These are phyloP conservation scores for Penicillium hordei DNA, from an alignment of 2,329 filamentous ascomycete genomes.

Conservation along the genomic window DNA sequence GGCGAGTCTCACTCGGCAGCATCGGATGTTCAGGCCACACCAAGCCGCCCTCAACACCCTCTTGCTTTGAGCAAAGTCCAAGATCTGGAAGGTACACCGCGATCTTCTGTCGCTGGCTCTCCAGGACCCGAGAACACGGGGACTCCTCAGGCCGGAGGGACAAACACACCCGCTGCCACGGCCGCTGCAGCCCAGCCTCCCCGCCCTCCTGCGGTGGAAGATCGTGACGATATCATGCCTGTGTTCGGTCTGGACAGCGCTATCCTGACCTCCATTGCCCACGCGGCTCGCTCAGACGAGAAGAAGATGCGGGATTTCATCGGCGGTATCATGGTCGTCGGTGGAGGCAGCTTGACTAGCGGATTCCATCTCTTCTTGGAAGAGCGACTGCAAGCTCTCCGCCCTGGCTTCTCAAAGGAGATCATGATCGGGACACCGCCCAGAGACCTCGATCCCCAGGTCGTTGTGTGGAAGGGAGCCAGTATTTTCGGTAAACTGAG, in stretches of 20 bases:
- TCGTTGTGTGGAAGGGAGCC: conserved; percentile 97
- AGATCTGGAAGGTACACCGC: conserved; percentile 72
- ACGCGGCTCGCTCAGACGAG: conserved; percentile 84
- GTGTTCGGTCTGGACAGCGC: conserved; percentile 82
- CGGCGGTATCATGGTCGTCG: conserved; percentile 85
- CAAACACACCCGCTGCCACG: conserved; percentile 42
- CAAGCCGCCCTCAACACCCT: conserved; percentile 59
- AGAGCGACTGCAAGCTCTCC: conserved; percentile 69
- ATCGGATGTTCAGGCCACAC: conserved; percentile 43
- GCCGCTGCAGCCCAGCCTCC: conserved; percentile 38
- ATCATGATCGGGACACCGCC: conserved; percentile 70
- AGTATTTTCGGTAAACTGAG: conserved; percentile 91
- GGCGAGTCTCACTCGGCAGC: conserved; percentile 39
- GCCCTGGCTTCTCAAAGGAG: conserved; percentile 63
- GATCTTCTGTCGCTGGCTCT: conserved; percentile 81
- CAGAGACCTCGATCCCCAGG: conserved; percentile 91
- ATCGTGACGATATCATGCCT: conserved; percentile 78
- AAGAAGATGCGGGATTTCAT: conserved; percentile 90
- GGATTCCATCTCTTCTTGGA: conserved; percentile 81
- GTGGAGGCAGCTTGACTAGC: conserved; percentile 77
- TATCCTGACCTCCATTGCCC: conserved; percentile 83
- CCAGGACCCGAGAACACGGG: conserved; percentile 75
- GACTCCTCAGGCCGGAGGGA: conserved; percentile 60
- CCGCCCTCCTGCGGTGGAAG: conserved; percentile 50
- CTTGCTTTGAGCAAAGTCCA: conserved; percentile 69